Percentiles rank a stretch among this genome's conserved stretches.
phyloP scores from a whole-genome alignment of 176 grass and related monocot genomes.

The Triticum dicoccoides region DNA sequence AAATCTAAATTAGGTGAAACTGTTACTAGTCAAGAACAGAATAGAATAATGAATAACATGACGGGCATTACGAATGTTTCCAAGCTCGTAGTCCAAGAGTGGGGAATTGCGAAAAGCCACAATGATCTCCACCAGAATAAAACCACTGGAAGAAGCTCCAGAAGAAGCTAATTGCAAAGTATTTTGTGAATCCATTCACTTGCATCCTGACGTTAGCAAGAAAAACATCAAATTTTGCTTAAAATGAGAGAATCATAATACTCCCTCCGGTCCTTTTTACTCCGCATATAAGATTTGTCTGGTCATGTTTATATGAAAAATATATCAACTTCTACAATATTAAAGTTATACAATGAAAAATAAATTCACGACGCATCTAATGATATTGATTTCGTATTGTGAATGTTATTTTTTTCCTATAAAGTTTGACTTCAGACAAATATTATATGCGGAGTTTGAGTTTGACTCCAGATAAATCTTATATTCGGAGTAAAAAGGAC shows the following conservation, averaged over 20 bases:
- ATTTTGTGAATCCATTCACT: slow-evolving; percentile 81
- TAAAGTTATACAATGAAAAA: too few relatives aligned
- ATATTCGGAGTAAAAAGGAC: too few relatives aligned
- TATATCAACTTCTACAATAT: too few relatives aligned
- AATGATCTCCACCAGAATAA: slow-evolving; percentile 81
- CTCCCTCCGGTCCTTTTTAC: too few relatives aligned
- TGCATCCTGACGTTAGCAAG: slow-evolving; percentile 59
- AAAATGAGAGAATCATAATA: neutral
- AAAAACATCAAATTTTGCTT: neutral
- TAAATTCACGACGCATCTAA: too few relatives aligned
- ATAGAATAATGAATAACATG: slow-evolving; percentile 13
- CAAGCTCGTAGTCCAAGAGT: slow-evolving; percentile 87
- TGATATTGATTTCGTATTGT: too few relatives aligned
- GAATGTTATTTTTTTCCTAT: too few relatives aligned
- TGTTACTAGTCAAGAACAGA: slow-evolving; percentile 10
- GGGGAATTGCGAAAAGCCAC: slow-evolving; percentile 92
- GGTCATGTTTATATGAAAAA: too few relatives aligned
- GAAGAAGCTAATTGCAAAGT: slow-evolving; percentile 78
- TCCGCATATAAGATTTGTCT: too few relatives aligned
- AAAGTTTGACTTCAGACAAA: too few relatives aligned
- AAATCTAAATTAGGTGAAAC: slow-evolving; percentile 26
- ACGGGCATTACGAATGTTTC: slow-evolving; percentile 67
- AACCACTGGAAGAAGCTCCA: slow-evolving; percentile 99
- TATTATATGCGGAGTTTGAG: too few relatives aligned
- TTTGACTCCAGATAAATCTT: too few relatives aligned